Base-by-base conservation (phyloP, 768 basidiomycete genomes). In the Trametes gibbosa region DNA sequence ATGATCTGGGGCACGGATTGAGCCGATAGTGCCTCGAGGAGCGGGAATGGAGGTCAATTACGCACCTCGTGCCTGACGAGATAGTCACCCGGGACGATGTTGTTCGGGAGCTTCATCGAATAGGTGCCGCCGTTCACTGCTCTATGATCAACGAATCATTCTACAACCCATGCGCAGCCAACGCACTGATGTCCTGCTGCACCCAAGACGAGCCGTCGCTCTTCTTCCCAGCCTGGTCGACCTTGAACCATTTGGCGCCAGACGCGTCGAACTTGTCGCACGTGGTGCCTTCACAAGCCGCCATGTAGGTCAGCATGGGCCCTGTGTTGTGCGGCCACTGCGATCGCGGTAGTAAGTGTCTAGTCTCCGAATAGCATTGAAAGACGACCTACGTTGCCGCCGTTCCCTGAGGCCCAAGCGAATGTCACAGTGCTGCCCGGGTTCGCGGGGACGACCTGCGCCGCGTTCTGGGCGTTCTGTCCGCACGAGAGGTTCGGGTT, bases 241-340 rank as follows among this genome's bases (percentile, higher is more conserved):
- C 71, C 77, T 91, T 91, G 80, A 90, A 89, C 86, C 86, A 92
- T 68, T 82, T 75, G 16, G 87, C 86, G 7, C 76, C 66, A 8
- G 81, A 75, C 6, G 83, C 69, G 64, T 89, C 76, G 70, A 86
- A 89, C 65, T 83, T 71, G 65, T 79, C 79, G 70, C 90, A 91
- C 2, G 81, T 74, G 0, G 77, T 76, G 46, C 73, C 71, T 14
- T 52, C 82, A 65, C 90, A 92, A 21, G 76, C 72, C 1, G 87
- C 80, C 80, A 92, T 79, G 67, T 92, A 92, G 29, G 86, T 89
- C 72, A 90, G 72, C 73, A 90, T 74, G 7, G 90, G 89, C 4
- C 90, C 89, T 23, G 74, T 84, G 58, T 87, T 73, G 65, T 89
- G 82, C 2, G 76, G 77, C 82, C 79, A 82, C 73, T 78, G 53